phyloP scores from a whole-genome alignment of 2,329 filamentous ascomycete species.

The Camillea tinctor region DNA sequence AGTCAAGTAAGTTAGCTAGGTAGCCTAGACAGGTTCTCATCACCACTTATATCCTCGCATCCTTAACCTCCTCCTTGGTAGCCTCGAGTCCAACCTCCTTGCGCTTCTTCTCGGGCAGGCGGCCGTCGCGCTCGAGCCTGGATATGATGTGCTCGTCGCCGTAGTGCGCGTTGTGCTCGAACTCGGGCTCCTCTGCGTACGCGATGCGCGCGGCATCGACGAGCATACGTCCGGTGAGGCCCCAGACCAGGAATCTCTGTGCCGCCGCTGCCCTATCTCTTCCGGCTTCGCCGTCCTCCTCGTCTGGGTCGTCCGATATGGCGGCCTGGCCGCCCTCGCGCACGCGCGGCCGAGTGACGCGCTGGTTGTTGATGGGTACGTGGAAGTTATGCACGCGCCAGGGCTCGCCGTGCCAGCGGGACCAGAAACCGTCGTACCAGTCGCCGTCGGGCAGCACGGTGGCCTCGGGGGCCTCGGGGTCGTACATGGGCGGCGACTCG shows the following conservation, averaged over 20 bases:
- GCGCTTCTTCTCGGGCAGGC: constrained; percentile 45
- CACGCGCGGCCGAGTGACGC: constrained; percentile 57
- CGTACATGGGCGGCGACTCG: constrained; percentile 43
- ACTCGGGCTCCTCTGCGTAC: constrained; percentile 79
- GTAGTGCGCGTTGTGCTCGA: constrained; percentile 63
- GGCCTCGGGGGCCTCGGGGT: constrained; percentile 32
- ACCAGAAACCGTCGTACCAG: constrained; percentile 88
- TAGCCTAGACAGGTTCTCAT: too few species aligned
- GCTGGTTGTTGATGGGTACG: constrained; percentile 74
- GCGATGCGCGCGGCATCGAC: constrained; percentile 85
- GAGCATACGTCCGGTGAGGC: constrained; percentile 88
- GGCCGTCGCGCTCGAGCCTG: constrained; percentile 44
- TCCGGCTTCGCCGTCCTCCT: constrained; percentile 16
- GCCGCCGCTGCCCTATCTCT: constrained; percentile 45
- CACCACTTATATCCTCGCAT: constrained; percentile 40
- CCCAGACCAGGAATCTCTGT: constrained; percentile 80
- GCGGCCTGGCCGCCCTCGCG: constrained; percentile 26
- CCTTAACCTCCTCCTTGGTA: constrained; percentile 36
- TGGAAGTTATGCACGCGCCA: constrained; percentile 93
- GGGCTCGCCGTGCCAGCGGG: constrained; percentile 70
- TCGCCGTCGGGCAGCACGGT: constrained; percentile 50
- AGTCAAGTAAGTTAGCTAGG: too few species aligned
- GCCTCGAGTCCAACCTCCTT: constrained; percentile 33
- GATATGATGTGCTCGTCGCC: constrained; percentile 55
- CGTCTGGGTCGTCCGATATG: constrained; percentile 19